Conservation (phyloP, 148 eudicot genomes). For the Silene latifolia region DNA sequence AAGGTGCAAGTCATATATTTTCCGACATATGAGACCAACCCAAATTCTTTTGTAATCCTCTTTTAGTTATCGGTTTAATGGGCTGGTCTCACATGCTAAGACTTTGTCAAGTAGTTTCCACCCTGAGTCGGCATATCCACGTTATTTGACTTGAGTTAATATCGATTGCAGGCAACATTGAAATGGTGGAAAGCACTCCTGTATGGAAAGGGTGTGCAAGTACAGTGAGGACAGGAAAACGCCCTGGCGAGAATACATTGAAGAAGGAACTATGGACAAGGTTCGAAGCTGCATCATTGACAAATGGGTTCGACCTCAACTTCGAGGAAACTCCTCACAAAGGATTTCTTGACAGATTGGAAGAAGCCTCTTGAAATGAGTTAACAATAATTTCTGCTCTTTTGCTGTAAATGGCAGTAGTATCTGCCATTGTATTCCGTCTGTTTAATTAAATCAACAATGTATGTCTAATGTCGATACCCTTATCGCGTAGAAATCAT, state of each 20-base stretch:
- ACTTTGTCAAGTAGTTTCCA: background rate
- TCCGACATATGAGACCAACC: no score
- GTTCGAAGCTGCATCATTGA: slow-evolving; percentile 71
- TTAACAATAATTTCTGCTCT: background rate
- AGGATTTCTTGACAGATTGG: slow-evolving; percentile 79
- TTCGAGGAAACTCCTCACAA: slow-evolving; percentile 29
- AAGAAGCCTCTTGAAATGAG: slow-evolving; percentile 60
- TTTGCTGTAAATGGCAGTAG: slow-evolving; percentile 26
- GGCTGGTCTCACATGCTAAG: background rate
- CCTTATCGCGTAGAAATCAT: background rate
- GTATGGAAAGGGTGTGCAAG: slow-evolving; percentile 59
- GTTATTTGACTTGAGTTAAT: background rate
- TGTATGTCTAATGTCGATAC: slow-evolving; percentile 1
- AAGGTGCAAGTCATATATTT: slow-evolving; percentile 13
- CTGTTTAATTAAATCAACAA: background rate
- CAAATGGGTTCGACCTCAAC: slow-evolving; percentile 29
- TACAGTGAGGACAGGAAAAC: slow-evolving; percentile 43
- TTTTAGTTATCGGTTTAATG: background rate
- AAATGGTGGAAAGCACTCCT: slow-evolving; percentile 59
- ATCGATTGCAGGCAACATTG: slow-evolving; percentile 26
- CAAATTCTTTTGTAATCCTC: background rate
- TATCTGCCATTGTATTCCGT: slow-evolving; percentile 6
- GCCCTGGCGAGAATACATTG: slow-evolving; percentile 84
- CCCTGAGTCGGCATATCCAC: no score
- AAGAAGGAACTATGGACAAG: slow-evolving; percentile 89